phyloP scores from a whole-genome alignment of 345 rosid genomes.

The Aegle marmelos region DNA sequence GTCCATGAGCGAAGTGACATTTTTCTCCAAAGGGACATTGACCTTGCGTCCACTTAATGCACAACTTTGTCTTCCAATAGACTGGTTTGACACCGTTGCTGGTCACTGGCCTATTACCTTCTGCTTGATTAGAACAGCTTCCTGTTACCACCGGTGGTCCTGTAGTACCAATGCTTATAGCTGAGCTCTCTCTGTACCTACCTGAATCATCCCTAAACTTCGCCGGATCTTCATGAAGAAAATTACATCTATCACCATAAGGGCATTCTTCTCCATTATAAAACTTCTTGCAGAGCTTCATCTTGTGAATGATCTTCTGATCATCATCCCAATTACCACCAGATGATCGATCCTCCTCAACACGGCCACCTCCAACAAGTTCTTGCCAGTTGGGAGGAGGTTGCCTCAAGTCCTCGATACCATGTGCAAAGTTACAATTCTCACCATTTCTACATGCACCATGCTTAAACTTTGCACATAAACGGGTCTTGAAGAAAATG shows the following conservation, averaged over 20 bases:
- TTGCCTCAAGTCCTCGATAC: slow-evolving; percentile 79
- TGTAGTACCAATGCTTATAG: slow-evolving; percentile 62
- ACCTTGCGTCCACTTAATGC: slow-evolving; percentile 72
- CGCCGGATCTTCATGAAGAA: slow-evolving; percentile 80
- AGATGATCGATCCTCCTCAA: slow-evolving; percentile 47
- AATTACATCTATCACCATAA: slow-evolving; percentile 90
- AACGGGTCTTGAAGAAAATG: slow-evolving; percentile 86
- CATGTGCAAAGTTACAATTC: slow-evolving; percentile 91
- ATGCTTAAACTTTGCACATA: slow-evolving; percentile 70
- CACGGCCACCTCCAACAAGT: slow-evolving; percentile 61
- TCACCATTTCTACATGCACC: slow-evolving; percentile 88
- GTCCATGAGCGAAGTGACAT: slow-evolving; percentile 96
- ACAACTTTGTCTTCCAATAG: slow-evolving; percentile 90
- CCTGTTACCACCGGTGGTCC: slow-evolving; percentile 31
- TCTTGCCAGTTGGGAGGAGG: slow-evolving; percentile 98
- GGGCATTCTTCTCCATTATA: slow-evolving; percentile 93
- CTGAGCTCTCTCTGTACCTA: slow-evolving; percentile 77
- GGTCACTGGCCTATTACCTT: slow-evolving; percentile 42
- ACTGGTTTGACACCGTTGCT: slow-evolving; percentile 49
- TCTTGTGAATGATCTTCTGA: slow-evolving; percentile 80
- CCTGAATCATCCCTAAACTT: slow-evolving; percentile 75
- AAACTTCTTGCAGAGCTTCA: slow-evolving; percentile 97
- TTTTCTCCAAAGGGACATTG: slow-evolving; percentile 91
- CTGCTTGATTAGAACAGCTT: slow-evolving; percentile 37
- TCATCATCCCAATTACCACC: slow-evolving; percentile 82